Percentiles rank a stretch among this genome's conserved stretches.
Evolutionary conservation across 2,329 filamentous ascomycete species (phyloP).

Genomic region (Macrophomina tecta): DNA sequence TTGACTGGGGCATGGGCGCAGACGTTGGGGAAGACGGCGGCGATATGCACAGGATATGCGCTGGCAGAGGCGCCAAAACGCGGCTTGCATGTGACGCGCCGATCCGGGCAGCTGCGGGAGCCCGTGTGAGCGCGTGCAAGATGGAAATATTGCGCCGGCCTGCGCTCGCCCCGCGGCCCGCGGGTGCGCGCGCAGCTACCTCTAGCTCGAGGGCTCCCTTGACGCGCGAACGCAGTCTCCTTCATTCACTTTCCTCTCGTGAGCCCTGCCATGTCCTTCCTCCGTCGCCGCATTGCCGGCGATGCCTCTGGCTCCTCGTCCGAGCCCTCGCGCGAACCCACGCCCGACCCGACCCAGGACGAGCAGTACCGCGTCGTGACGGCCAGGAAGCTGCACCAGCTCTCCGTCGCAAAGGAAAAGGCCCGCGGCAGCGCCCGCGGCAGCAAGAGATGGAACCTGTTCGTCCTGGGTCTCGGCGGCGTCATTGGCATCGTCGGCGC

Average conservation of each 20-base stretch:
- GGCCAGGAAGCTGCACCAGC: conserved; percentile 55
- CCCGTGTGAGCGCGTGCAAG: neutral
- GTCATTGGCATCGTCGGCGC: conserved; percentile 90
- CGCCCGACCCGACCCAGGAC: conserved; percentile 49
- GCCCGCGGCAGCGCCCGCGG: conserved; percentile 29
- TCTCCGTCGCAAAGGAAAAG: conserved; percentile 37
- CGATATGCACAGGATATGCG: conserved; percentile 7
- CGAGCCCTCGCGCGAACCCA: conserved; percentile 48
- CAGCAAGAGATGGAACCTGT: conserved; percentile 74
- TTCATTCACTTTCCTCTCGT: neutral
- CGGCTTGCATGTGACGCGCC: conserved; percentile 4
- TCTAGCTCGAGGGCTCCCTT: neutral
- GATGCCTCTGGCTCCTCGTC: conserved; percentile 33
- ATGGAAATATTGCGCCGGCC: neutral
- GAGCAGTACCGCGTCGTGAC: conserved; percentile 60
- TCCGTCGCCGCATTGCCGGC: conserved; percentile 44
- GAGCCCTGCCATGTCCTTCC: conserved; percentile 41
- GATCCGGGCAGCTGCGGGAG: neutral
- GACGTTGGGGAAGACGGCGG: neutral
- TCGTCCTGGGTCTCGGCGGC: conserved; percentile 87
- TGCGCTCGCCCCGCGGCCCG: neutral
- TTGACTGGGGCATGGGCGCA: conserved; percentile 9
- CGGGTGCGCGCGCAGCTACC: neutral
- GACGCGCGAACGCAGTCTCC: neutral
- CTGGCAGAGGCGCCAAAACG: neutral